Percentiles rank a stretch among this genome's conserved stretches.
phyloP scores from a whole-genome alignment of 495 filamentous ascomycete species.

The Pseudotulostoma volvatum region DNA sequence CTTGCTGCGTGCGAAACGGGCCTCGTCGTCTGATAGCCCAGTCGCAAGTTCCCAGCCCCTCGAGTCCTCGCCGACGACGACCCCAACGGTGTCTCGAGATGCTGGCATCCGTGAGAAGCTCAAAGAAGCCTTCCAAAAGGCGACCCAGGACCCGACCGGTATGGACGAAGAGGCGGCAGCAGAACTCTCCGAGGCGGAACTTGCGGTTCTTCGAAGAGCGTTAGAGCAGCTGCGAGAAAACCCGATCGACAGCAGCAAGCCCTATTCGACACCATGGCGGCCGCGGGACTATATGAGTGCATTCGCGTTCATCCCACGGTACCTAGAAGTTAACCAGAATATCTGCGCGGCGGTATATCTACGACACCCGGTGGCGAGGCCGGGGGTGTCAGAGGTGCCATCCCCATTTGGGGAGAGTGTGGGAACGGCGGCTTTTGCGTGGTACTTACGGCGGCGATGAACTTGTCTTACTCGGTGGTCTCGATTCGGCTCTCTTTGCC shows the following conservation, averaged over 20 bases:
- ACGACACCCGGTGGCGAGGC: constrained; percentile 83
- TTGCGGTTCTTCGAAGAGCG: constrained; percentile 28
- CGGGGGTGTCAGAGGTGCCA: constrained; percentile 77
- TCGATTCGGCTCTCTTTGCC: neutral
- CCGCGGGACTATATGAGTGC: constrained; percentile 77
- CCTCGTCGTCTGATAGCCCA: constrained; percentile 4
- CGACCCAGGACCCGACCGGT: constrained; percentile 17
- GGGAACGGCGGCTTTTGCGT: constrained; percentile 69
- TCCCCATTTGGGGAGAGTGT: constrained; percentile 53
- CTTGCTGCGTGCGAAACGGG: constrained; percentile 25
- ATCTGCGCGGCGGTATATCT: constrained; percentile 92
- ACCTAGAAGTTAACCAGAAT: constrained; percentile 93
- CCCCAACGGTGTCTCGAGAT: constrained; percentile 4
- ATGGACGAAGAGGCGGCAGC: constrained; percentile 19
- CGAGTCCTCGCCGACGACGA: neutral
- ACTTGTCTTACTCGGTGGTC: too few relatives aligned
- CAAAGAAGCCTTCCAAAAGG: constrained; percentile 27
- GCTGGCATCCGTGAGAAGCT: constrained; percentile 19
- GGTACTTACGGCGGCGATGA: constrained; percentile 83
- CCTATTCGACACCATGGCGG: constrained; percentile 81
- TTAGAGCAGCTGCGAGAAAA: constrained; percentile 48
- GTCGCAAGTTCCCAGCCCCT: neutral
- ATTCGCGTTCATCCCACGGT: constrained; percentile 88
- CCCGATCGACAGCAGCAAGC: constrained; percentile 56
- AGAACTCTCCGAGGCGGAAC: constrained; percentile 24